These are phyloP conservation scores for Fagopyrum esculentum DNA, from an alignment of 148 eudicot species.

Conservation along the genomic window DNA sequence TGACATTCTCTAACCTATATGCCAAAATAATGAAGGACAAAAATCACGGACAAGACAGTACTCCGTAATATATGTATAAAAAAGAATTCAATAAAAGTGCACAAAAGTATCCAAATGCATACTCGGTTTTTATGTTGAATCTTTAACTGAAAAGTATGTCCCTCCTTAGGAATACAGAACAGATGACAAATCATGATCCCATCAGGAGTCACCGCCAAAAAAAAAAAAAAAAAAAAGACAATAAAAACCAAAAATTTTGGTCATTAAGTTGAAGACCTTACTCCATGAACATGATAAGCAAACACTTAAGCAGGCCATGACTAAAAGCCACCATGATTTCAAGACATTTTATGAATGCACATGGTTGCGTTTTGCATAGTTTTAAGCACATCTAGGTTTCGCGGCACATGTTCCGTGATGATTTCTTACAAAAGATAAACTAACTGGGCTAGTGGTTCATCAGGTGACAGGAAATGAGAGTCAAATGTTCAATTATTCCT, in stretches of 20 bases:
- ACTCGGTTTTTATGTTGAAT: not conserved
- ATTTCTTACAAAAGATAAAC: not conserved
- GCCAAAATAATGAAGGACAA: not conserved
- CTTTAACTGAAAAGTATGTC: not conserved
- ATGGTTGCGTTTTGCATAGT: not conserved
- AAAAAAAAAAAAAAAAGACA: not conserved
- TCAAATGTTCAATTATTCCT: not conserved
- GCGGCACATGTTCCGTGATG: not conserved
- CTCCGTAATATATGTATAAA: too few relatives aligned
- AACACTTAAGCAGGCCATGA: not conserved
- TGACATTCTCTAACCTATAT: not conserved
- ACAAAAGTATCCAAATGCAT: not conserved
- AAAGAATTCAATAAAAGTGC: not conserved
- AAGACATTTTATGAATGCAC: not conserved
- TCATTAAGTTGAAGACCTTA: not conserved
- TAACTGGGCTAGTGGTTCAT: not conserved
- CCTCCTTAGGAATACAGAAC: not conserved
- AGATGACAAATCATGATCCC: not conserved
- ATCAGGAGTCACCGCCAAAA: not conserved
- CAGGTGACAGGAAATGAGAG: not conserved
- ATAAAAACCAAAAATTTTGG: not conserved
- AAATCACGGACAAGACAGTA: too few relatives aligned
- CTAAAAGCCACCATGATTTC: not conserved
- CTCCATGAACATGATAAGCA: not conserved
- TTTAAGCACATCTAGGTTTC: not conserved